Base-by-base conservation (phyloP, 2,329 filamentous ascomycete genomes). In the Phialocephala subalpina region DNA sequence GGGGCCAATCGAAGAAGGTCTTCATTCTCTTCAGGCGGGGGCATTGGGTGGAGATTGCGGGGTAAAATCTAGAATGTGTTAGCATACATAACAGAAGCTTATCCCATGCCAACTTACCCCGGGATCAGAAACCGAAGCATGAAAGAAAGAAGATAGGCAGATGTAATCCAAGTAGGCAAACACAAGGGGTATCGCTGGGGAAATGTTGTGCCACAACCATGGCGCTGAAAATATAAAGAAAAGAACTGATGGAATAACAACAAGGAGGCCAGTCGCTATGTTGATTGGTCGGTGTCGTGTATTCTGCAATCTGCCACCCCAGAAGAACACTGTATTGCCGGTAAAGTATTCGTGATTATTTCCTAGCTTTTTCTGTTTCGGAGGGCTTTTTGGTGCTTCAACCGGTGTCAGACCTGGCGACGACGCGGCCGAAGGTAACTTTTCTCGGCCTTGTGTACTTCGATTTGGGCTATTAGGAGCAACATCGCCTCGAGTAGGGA, bases 91-190 rank as follows among this genome's bases (percentile, higher is more conserved):
- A 40, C 29, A 18, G 38, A 27, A 33, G 33, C 20, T 35, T 33
- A 40, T 36, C 22, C 18, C 12, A 22, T 60, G 40, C 29, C 63
- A 35, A 86, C 92, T 85, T 86, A 97, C 94, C 64, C 96, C 96
- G 35, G 96, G 95, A 79, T 99, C 95, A 53, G 95, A 92, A 61
- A 92, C 86, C 2, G 96, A 97, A 3, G 95, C 96, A 80, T 97
- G 95, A 63, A 97, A 75, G 76, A 98, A 99, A 2, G 96, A 98
- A 27, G 94, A 97, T 57, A 97, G 83, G 79, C 92, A 97, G 33
- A 99, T 84, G 77, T 92, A 94, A 74, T 93, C 93, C n/a, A 97
- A 76, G 77, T 99, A 99, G 61, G 89, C 94, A 80, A 97, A 98
- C 52, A 93, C 79, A 72, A 98, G 88, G 60, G 96, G 96, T 73